phyloP scores from a whole-genome alignment of 306 rosid species.

The Coriaria nepalensis region DNA sequence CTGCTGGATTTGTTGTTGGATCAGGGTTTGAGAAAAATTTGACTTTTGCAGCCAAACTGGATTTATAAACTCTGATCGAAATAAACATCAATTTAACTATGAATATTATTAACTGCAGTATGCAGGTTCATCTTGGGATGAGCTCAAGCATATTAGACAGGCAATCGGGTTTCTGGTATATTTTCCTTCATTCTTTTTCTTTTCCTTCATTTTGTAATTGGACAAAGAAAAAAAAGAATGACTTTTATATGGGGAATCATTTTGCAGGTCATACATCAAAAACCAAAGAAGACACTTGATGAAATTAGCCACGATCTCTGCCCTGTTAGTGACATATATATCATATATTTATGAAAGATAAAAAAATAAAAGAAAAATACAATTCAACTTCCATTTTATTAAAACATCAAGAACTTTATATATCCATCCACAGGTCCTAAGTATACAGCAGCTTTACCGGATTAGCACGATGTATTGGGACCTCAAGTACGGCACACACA shows the following conservation, averaged over 20 bases:
- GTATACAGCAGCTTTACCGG: slow-evolving; percentile 97
- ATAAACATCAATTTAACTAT: neutral
- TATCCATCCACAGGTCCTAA: slow-evolving; percentile 51
- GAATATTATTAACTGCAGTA: slow-evolving; percentile 43
- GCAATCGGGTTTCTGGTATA: slow-evolving; percentile 93
- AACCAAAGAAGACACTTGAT: slow-evolving; percentile 88
- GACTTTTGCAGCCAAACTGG: no score
- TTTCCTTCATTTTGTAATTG: neutral
- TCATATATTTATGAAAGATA: neutral
- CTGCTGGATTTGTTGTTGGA: neutral
- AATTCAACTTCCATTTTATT: slow-evolving; percentile 16
- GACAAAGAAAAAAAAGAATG: neutral
- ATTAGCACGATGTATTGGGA: slow-evolving; percentile 96
- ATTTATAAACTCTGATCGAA: no score
- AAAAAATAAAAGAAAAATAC: no score
- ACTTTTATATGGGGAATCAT: no score
- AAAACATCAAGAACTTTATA: slow-evolving; percentile 9
- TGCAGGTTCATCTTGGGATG: slow-evolving; percentile 99
- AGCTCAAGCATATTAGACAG: slow-evolving; percentile 97
- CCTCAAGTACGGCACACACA: slow-evolving; percentile 87
- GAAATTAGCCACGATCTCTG: slow-evolving; percentile 94
- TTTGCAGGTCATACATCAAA: slow-evolving; percentile 94
- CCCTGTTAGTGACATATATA: slow-evolving; percentile 55
- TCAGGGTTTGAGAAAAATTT: neutral
- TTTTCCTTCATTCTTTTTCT: neutral